Evolutionary conservation across 1,284 basidiomycete species (phyloP).

Genomic region (Cryptococcus maquisensis): DNA sequence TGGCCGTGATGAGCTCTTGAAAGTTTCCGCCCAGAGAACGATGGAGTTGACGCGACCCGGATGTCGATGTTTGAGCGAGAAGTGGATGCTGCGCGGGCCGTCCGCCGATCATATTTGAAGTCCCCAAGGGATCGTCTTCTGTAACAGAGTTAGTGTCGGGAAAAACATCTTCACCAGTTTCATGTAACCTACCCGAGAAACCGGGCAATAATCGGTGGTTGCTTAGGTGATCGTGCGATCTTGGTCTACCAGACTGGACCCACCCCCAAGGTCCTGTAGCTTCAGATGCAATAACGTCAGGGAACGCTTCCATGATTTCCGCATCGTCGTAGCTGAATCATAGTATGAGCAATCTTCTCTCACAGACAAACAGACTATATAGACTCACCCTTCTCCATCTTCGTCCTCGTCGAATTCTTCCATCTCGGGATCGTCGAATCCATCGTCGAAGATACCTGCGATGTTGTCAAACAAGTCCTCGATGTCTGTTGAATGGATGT

Average conservation of each 20-base stretch:
- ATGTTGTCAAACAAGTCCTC: neutral
- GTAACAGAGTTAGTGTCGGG: no score
- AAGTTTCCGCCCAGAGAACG: constrained; percentile 51
- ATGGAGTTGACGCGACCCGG: constrained; percentile 44
- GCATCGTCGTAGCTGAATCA: constrained; percentile 21
- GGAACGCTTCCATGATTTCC: constrained; percentile 18
- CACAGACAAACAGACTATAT: neutral
- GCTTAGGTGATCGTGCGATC: neutral
- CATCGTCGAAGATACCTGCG: constrained; percentile 38
- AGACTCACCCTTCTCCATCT: constrained; percentile 39
- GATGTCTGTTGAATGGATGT: neutral
- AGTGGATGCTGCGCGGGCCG: constrained; percentile 68
- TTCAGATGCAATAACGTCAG: neutral
- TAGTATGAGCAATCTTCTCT: constrained; percentile 1
- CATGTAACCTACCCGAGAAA: no score
- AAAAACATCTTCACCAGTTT: no score
- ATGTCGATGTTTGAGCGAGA: constrained; percentile 14
- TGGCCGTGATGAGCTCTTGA: constrained; percentile 55
- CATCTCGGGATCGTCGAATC: constrained; percentile 54
- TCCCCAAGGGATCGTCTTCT: no score
- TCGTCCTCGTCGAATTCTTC: constrained; percentile 41
- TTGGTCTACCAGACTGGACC: constrained; percentile 6
- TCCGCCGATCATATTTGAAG: no score
- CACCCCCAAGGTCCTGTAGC: constrained; percentile 33
- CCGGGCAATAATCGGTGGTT: no score